These are phyloP conservation scores for Odontarrhena argentea DNA, from an alignment of 345 rosid genomes.

Conservation along the genomic window DNA sequence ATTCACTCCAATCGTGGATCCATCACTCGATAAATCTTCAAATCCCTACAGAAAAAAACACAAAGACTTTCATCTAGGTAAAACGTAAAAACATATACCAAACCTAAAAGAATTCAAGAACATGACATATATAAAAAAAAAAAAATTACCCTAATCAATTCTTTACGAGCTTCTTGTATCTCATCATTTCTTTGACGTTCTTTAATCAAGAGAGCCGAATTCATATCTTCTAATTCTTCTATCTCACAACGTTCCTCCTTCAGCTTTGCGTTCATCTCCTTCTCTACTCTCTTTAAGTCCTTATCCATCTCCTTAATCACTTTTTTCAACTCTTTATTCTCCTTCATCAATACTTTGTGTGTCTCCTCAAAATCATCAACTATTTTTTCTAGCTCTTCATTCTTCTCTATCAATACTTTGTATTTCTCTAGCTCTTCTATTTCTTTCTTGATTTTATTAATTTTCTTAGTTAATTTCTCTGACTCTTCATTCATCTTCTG, in stretches of 20 bases:
- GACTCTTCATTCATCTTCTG: no score
- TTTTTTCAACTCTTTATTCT: slow-evolving; percentile 63
- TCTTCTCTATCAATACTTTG: no score
- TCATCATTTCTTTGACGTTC: slow-evolving; percentile 51
- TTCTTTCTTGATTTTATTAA: no score
- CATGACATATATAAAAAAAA: not conserved
- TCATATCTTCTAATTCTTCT: slow-evolving; percentile 28
- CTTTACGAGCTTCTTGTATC: slow-evolving; percentile 42
- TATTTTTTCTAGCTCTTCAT: no score
- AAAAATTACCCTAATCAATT: slow-evolving; percentile 42
- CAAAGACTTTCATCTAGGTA: no score
- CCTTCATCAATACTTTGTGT: slow-evolving; percentile 18
- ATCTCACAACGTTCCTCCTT: slow-evolving; percentile 42
- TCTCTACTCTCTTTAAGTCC: slow-evolving; percentile 37
- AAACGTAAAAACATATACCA: no score
- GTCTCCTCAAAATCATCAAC: no score
- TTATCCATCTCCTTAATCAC: slow-evolving; percentile 43
- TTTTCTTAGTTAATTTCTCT: no score
- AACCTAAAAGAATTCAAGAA: no score
- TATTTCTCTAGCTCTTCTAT: no score
- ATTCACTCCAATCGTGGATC: slow-evolving; percentile 58
- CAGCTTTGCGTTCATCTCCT: slow-evolving; percentile 49
- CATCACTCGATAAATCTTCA: slow-evolving; percentile 42
- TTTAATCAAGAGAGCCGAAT: slow-evolving; percentile 39
- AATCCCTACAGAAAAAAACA: slow-evolving; percentile 31